Base-by-base conservation (phyloP, 2,329 filamentous ascomycete species). In the Ceratocystis harringtonii region DNA sequence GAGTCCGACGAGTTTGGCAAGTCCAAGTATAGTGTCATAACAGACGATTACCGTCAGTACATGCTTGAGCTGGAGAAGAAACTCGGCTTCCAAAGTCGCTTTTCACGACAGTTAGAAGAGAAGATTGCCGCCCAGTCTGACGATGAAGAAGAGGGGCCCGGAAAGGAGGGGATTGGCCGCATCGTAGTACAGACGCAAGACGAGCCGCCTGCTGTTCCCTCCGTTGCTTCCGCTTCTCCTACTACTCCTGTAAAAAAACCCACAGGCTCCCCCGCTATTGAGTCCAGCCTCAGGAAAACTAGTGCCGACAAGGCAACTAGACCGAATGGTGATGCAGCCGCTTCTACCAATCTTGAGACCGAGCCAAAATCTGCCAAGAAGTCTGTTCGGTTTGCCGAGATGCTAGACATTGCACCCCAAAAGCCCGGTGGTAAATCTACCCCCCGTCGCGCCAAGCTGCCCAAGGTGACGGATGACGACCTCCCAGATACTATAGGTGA, bases 61-160 rank as follows among this genome's bases (percentile, higher is more conserved):
- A 97, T 99, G 94, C 81, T 88, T 57, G 89, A 92, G 69, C 78
- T 99, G 3, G 89, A 96, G 74, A 80, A 86, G 72, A 87, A 85
- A 68, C 80, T 96, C 0, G 81, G 79, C n/a, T 81, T 86, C 69
- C 81, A 77, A 68, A 78, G 78, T 2, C 75, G 76, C 15, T 78
- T 77, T 61, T 76, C 74, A 73, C 57, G 67, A 25, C 17, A 65
- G 67, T 78, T 76, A 68, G 79, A 79, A 72, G 86, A 82, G 71
- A 83, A 80, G 64, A 84, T 81, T 28, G 67, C 66, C 12, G 50
- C 68, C 74, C 78, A 70, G 69, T 72, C 6, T 68, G 71, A 71
- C 68, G 72, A 70, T 65, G 72, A 75, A 2, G 74, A 76, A 1
- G 73, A 72, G 12, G 72, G 75, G 0, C 73, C 76, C 12, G 75